phyloP scores from a whole-genome alignment of 345 rosid genomes.

The Cardiospermum halicacabum region DNA sequence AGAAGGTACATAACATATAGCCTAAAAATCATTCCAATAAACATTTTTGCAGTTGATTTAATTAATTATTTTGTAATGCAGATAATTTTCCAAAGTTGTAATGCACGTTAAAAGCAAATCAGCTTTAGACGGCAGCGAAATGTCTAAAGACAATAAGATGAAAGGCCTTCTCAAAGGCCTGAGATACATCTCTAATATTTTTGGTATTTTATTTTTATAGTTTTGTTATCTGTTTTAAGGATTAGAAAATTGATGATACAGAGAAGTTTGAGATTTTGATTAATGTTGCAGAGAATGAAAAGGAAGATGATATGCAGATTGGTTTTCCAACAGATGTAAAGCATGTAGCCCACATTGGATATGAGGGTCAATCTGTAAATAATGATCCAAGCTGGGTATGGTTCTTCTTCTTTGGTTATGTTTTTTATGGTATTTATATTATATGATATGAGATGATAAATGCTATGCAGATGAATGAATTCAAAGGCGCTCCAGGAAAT shows the following conservation, averaged over 20 bases:
- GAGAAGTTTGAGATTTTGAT: neutral
- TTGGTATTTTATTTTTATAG: conserved; percentile 35
- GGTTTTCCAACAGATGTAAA: conserved; percentile 91
- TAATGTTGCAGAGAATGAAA: conserved; percentile 53
- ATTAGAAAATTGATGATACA: neutral
- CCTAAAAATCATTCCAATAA: too few species aligned
- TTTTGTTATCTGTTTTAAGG: neutral
- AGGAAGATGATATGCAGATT: conserved; percentile 75
- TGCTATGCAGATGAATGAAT: conserved; percentile 75
- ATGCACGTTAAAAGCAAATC: too few species aligned
- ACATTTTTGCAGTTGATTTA: too few species aligned
- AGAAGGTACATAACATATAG: too few species aligned
- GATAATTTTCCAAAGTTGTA: too few species aligned
- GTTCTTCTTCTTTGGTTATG: too few species aligned
- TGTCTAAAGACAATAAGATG: conserved; percentile 69
- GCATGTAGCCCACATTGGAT: conserved; percentile 93
- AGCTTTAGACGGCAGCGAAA: conserved; percentile 2
- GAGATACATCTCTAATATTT: conserved; percentile 71
- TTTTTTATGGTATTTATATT: too few species aligned
- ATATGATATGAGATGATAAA: too few species aligned
- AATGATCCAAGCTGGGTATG: conserved; percentile 59
- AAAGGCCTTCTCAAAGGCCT: conserved; percentile 76
- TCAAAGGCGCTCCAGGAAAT: conserved; percentile 27
- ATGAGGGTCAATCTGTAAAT: conserved; percentile 60
- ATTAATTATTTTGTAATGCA: too few species aligned